These are phyloP conservation scores for Mortierella sp. DNA, from an alignment of 371 early-diverging fungal species.

Conservation along the genomic window DNA sequence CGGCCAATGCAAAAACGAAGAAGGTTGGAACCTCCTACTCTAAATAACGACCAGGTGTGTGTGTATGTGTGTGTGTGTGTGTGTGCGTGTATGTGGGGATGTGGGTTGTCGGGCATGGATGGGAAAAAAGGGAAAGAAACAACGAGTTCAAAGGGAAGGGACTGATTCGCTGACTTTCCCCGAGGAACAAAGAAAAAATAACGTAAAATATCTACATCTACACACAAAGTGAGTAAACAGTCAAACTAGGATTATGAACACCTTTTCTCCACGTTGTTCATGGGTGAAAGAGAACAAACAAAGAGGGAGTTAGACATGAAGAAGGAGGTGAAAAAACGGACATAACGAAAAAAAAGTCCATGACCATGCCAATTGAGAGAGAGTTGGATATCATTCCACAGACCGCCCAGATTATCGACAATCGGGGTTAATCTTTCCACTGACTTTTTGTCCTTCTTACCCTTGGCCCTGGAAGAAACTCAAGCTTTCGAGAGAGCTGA, in stretches of 20 bases:
- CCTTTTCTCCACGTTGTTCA: not conserved
- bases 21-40: not conserved
- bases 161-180: constrained; percentile 2
- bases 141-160: not conserved
- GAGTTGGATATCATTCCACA: not conserved
- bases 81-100: no score
- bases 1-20: not conserved
- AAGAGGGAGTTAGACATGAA: not conserved
- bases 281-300: not conserved
- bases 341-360: no score
- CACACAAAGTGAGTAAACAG: not conserved
- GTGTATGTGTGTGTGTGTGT: no score
- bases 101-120: not conserved
- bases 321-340: no score
- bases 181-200: not conserved
- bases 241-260: not conserved
- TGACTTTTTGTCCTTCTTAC: not conserved
- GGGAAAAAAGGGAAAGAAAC: not conserved
- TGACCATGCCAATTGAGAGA: no score
- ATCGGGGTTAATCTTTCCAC: not conserved
- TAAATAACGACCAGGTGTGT: not conserved
- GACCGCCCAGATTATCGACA: not conserved
- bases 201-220: not conserved
- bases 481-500: no score
- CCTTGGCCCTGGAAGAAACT: not conserved